Evolutionary conservation across 768 basidiomycete genomes (phyloP).

Genomic region (Boletus vermiculosoides): DNA sequence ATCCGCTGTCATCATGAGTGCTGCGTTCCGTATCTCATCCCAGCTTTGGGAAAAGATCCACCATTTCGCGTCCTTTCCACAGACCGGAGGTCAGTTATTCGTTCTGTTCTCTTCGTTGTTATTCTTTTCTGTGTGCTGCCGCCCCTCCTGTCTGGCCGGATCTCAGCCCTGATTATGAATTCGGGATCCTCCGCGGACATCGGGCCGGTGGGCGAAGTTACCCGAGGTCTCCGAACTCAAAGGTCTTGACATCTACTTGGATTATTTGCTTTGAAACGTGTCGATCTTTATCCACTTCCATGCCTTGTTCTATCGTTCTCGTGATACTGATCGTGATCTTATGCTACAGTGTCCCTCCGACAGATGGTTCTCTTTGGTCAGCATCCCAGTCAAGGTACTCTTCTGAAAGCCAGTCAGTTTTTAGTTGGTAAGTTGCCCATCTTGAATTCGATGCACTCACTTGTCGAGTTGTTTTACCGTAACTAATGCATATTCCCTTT

Average conservation of each 20-base stretch:
- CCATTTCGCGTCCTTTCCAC: conserved; percentile 89
- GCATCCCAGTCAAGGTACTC: conserved; percentile 19
- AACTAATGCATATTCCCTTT: background rate
- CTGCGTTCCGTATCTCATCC: conserved; percentile 66
- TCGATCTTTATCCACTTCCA: background rate
- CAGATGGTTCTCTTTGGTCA: conserved; percentile 21
- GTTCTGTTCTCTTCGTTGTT: background rate
- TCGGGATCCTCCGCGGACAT: conserved; percentile 1
- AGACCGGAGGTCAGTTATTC: conserved; percentile 74
- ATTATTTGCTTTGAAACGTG: background rate
- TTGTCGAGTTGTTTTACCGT: too few relatives aligned
- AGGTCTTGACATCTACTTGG: background rate
- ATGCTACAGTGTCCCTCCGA: conserved; percentile 11
- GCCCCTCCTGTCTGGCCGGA: background rate
- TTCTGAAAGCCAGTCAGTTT: conserved; percentile 17
- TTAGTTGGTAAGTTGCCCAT: conserved; percentile 9
- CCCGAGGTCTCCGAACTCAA: background rate
- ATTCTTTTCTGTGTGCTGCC: too few relatives aligned
- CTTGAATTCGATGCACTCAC: background rate
- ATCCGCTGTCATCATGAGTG: conserved; percentile 32
- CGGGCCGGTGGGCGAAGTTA: background rate
- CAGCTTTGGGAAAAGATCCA: conserved; percentile 88
- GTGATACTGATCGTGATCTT: conserved; percentile 7
- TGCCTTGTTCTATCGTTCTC: background rate
- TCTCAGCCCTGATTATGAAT: background rate